Base-by-base conservation (phyloP, 495 filamentous ascomycete genomes). In the Neurospora discreta region DNA sequence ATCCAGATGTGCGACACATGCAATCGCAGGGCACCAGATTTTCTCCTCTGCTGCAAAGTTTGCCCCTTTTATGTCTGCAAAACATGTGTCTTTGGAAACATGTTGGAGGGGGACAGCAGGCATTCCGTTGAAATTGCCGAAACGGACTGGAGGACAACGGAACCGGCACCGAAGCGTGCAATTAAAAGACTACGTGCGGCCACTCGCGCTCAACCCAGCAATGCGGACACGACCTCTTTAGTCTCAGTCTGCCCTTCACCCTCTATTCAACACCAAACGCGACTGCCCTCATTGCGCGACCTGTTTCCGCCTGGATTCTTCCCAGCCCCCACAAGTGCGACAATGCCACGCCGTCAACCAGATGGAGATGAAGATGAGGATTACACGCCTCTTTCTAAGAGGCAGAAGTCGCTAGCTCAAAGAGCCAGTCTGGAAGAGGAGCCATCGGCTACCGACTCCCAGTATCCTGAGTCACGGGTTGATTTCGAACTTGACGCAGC, bases 1-100 rank as follows among this genome's bases (percentile, higher is more conserved):
- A 72, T 79, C 8, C 73, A 71, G 68, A 77, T 75, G 72, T 78
- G 77, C 71, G 76, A 78, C 68, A 73, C 60, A 7, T 79, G 77
- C 71, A 70, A 76, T 68, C 43, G 40, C 1, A 76, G 74, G 5
- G 60, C 77, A 3, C 69, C 26, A 2, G 76, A 76, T 1, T 70
- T 69, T 3, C 69, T 77, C 1, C 70, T 73, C 7, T 15, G 43
- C 15, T 76, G 76, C 68, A 3, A 9, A 3, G 30, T 4, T 1
- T 79, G 77, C 73, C 11, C n/a, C 1, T 13, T 75, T 26, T 70
- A 71, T 30, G 69, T 78, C 39, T 78, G 77, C 71, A 58, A 73
- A 71, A 10, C 36, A 10, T 79, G 77, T 42, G 73, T 70, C 0
- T 43, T 60, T 1, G 9, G 16, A 5, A 52, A 72, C 4, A 13